Percentiles rank a stretch among this genome's conserved stretches.
Conservation (phyloP, 2,329 filamentous ascomycete genomes). For the Colletotrichum graminicola region DNA sequence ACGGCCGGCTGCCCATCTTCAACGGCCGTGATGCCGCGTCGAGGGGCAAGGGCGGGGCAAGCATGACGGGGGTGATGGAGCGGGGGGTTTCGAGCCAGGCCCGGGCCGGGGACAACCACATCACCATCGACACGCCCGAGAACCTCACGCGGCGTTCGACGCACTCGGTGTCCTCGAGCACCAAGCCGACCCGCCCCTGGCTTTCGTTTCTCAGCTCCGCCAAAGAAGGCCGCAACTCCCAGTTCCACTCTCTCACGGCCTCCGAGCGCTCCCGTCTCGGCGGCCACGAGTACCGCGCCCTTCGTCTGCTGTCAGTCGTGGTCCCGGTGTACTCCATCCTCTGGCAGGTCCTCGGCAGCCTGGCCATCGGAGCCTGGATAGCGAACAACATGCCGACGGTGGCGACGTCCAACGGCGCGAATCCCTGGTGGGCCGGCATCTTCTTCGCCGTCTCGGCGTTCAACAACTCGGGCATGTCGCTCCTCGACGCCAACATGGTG, state of each 20-base stretch:
- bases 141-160: constrained; percentile 20
- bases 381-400: constrained; percentile 62
- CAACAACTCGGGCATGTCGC: constrained; percentile 78
- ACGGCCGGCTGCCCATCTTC: constrained; percentile 47
- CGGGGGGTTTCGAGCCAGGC: neutral
- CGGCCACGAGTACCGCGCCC: constrained; percentile 73
- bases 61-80: neutral
- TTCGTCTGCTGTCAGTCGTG: constrained; percentile 68
- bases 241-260: constrained; percentile 65
- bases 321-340: constrained; percentile 71
- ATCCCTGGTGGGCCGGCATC: constrained; percentile 76
- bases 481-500: constrained; percentile 75
- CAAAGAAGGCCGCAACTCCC: constrained; percentile 63
- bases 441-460: constrained; percentile 78
- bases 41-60: neutral
- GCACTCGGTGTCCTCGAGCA: constrained; percentile 16
- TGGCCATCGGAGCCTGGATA: constrained; percentile 74
- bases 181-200: constrained; percentile 44
- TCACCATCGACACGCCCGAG: neutral
- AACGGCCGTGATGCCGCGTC: neutral
- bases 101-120: neutral
- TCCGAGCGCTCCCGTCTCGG: constrained; percentile 70
- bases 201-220: constrained; percentile 52
- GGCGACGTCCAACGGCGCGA: constrained; percentile 67
- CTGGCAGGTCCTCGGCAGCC: constrained; percentile 69